Evolutionary conservation across 2,329 filamentous ascomycete genomes (phyloP), one percentile per base, ranked within the genome.

Genomic region (Calonectria pseudoreteaudii): DNA sequence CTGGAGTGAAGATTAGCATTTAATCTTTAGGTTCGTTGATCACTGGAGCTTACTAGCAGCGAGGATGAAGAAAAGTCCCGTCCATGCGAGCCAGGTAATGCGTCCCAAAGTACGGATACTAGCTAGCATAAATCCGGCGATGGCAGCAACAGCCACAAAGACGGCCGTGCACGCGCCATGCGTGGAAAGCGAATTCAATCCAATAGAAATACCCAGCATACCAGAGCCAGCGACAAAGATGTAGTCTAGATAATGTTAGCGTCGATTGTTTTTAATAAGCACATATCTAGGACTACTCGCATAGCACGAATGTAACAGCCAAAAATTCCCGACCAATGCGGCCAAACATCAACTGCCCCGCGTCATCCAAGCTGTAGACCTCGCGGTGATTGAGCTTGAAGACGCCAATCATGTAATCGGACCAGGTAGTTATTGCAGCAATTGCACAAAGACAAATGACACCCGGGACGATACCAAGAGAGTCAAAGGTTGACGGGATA

Each of bases 331-430:
- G 83, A 1, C 88, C 87, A 6, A 84, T 69, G 3, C 81, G 83
- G n/a, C 88, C 88, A 75, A 88, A 87, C 18, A 90, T 82, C 41
- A 88, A 81, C 5, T 76, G 75, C 30, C 88, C 88, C 1, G 86
- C 88, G 75, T 90, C 88, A 69, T 89, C 88, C 72, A 90, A 88
- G 49, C 87, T 85, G 76, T 90, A 90, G 1, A 90, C 87, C 41
- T 87, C 83, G 2, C 84, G 85, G 75, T 90, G 88, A 28, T 81
- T 80, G 31, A 87, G 76, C 78, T 90, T 90, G 83, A 90, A 90
- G 18, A 82, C 79, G 18, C 87, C 87, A 10, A 89, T 81, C 26
- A 87, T 86, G 74, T 86, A 88, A 68, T 84, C 83, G 4, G 86
- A 87, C 87, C 87, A 89, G 1, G 85, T 87, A 0, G 86, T 88